Conservation (phyloP, 2,329 filamentous ascomycete genomes). For the Stylonectria norvegica region DNA sequence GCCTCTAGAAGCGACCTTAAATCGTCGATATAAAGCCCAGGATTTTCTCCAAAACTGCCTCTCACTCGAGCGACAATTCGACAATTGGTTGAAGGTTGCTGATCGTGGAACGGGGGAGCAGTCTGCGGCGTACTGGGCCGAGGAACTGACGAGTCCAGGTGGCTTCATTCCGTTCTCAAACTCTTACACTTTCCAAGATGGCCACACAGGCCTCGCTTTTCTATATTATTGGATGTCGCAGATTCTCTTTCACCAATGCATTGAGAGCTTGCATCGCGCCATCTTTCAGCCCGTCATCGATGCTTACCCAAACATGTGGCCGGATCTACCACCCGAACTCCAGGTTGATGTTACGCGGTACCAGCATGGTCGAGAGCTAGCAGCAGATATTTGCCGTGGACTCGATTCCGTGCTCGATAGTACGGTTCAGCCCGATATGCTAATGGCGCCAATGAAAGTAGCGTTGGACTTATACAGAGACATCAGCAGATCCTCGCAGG, state of each 20-base stretch:
- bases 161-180: constrained; percentile 43
- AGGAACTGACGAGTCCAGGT: constrained; percentile 28
- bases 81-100: constrained; percentile 43
- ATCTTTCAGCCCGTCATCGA: constrained; percentile 44
- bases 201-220: constrained; percentile 44
- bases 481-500: constrained; percentile 36
- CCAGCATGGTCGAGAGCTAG: constrained; percentile 42
- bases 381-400: constrained; percentile 48
- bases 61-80: constrained; percentile 45
- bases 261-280: constrained; percentile 43
- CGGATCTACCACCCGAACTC: constrained; percentile 36
- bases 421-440: constrained; percentile 45
- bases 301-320: constrained; percentile 38
- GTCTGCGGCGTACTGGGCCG: constrained; percentile 40
- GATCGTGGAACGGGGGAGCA: constrained; percentile 26
- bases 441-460: constrained; percentile 42
- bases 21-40: constrained; percentile 44
- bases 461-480: constrained; percentile 42
- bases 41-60: constrained; percentile 48
- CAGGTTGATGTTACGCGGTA: constrained; percentile 43
- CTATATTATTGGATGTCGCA: constrained; percentile 54
- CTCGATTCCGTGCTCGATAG: constrained; percentile 45
- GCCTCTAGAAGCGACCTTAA: constrained; percentile 36
- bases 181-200: constrained; percentile 43
- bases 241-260: constrained; percentile 47